These are phyloP conservation scores for Meyerozyma smithsonii DNA, from an alignment of 1,139 yeast species.

Conservation along the genomic window DNA sequence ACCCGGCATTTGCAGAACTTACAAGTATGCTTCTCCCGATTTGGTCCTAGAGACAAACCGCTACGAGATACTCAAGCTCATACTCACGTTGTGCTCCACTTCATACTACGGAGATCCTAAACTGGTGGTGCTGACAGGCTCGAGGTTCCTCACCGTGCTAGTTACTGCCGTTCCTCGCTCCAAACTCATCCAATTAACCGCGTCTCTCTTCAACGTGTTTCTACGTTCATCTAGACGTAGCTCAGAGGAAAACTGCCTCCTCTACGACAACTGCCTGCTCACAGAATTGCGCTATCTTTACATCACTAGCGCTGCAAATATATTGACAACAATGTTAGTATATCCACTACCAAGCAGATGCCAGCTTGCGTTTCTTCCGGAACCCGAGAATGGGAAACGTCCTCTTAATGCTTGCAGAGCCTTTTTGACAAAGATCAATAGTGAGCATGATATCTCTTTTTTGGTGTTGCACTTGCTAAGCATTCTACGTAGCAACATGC, in stretches of 20 bases:
- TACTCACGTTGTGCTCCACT: constrained; percentile 61
- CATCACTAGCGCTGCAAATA: constrained; percentile 56
- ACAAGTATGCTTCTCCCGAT: constrained; percentile 40
- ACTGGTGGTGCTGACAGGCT: constrained; percentile 47
- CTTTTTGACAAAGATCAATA: constrained; percentile 49
- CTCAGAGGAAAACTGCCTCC: constrained; percentile 33
- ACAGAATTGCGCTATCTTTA: constrained; percentile 49
- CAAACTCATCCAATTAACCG: constrained; percentile 50
- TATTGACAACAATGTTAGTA: constrained; percentile 56
- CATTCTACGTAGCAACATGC: constrained; percentile 43
- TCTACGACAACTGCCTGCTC: constrained; percentile 20
- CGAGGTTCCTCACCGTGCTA: constrained; percentile 53
- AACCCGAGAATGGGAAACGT: constrained; percentile 18
- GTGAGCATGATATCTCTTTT: constrained; percentile 48
- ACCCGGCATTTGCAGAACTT: constrained; percentile 60
- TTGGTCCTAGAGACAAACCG: constrained; percentile 60
- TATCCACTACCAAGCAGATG: constrained; percentile 56
- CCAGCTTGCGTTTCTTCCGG: constrained; percentile 42
- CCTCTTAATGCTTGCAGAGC: constrained; percentile 47
- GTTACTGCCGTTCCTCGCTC: constrained; percentile 49
- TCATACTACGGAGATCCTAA: constrained; percentile 51
- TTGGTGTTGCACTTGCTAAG: constrained; percentile 43
- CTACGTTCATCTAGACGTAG: constrained; percentile 33
- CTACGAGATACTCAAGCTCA: constrained; percentile 57
- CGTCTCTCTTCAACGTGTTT: constrained; percentile 63